Evolutionary conservation across 2,329 filamentous ascomycete genomes (phyloP).

Genomic region (Colletotrichum somersetense): DNA sequence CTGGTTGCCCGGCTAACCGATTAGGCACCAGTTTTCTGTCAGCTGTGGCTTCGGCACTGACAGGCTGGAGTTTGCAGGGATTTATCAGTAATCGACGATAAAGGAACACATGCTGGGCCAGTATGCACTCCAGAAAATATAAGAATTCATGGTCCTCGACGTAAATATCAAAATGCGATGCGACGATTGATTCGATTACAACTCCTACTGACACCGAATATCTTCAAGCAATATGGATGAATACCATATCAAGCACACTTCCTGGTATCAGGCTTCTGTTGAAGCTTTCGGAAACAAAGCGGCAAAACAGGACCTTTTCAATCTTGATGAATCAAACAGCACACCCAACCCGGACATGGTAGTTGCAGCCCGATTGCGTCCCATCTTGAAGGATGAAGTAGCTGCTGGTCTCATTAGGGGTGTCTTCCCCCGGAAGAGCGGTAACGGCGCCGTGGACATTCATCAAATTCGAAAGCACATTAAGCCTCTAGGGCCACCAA

Average conservation of each 20-base stretch:
- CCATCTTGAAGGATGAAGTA: slow-evolving; percentile 52
- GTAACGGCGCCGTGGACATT: slow-evolving; percentile 49
- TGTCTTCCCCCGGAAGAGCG: slow-evolving; percentile 45
- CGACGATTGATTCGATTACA: neutral
- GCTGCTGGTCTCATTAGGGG: slow-evolving; percentile 47
- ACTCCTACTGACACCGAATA: neutral
- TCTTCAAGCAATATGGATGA: slow-evolving; percentile 15
- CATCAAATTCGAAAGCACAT: slow-evolving; percentile 54
- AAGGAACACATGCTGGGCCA: neutral
- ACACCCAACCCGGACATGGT: slow-evolving; percentile 47
- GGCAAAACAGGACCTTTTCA: slow-evolving; percentile 7
- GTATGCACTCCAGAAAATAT: neutral
- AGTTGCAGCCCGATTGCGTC: slow-evolving; percentile 54
- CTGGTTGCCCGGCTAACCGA: slow-evolving; percentile 6
- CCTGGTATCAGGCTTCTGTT: slow-evolving; percentile 28
- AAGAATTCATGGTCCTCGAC: neutral
- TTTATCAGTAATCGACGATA: neutral
- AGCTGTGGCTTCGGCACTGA: neutral
- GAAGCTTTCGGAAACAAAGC: slow-evolving; percentile 21
- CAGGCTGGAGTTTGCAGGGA: neutral
- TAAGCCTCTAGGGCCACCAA: slow-evolving; percentile 47
- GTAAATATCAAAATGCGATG: neutral
- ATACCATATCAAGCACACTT: slow-evolving; percentile 26
- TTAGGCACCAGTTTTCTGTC: slow-evolving; percentile 13
- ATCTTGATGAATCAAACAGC: neutral